phyloP scores from a whole-genome alignment of 2,329 filamentous ascomycete species.

The Fusarium sp. region DNA sequence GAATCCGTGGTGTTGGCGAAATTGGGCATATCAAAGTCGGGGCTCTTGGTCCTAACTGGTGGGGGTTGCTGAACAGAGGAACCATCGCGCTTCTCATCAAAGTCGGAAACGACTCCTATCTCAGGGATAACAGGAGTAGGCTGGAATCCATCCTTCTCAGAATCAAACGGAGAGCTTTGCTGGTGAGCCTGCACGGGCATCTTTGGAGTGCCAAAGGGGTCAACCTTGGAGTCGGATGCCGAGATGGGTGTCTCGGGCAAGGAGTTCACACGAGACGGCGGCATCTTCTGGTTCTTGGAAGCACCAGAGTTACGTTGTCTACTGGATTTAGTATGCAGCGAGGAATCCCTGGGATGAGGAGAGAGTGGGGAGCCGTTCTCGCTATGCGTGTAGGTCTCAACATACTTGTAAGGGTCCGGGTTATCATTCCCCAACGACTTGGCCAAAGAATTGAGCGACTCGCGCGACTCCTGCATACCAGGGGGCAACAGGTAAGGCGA shows the following conservation, averaged over 20 bases:
- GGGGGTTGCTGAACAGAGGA: constrained; percentile 45
- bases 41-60: constrained; percentile 44
- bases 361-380: constrained; percentile 67
- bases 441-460: constrained; percentile 87
- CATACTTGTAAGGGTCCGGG: constrained; percentile 84
- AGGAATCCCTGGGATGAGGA: constrained; percentile 54
- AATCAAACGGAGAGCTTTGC: constrained; percentile 32
- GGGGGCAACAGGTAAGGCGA: constrained; percentile 96
- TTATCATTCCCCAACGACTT: constrained; percentile 75
- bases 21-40: constrained; percentile 38
- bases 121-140: constrained; percentile 51
- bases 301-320: constrained; percentile 48
- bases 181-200: constrained; percentile 45
- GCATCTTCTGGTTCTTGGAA: constrained; percentile 44
- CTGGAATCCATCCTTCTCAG: constrained; percentile 44
- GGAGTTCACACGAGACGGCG: constrained; percentile 53
- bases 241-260: constrained; percentile 53
- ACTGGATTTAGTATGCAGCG: constrained; percentile 56
- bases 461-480: constrained; percentile 77
- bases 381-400: constrained; percentile 64
- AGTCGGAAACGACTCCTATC: constrained; percentile 49
- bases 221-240: constrained; percentile 45
- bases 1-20: constrained; percentile 28
- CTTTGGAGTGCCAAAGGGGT: constrained; percentile 51
- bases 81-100: constrained; percentile 45